Base-by-base conservation (phyloP, 164 flowering plant genomes). In the Kingdonia uniflora region DNA sequence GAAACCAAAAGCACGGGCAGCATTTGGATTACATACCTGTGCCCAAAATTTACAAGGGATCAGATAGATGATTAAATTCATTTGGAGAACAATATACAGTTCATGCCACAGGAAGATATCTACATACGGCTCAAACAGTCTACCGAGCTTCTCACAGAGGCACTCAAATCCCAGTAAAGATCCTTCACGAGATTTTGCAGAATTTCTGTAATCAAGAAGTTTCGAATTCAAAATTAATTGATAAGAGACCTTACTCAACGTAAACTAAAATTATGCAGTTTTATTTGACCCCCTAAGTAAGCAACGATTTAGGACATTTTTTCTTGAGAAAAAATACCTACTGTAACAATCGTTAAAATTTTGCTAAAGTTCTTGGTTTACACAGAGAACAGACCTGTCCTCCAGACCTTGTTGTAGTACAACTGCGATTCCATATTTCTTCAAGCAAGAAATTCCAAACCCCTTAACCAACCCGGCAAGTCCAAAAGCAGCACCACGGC, bases 401-500 rank as follows among this genome's bases (percentile, higher is more conserved):
- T 66, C 70, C 62, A 94, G 76, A 55, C 81, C 88, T 59, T 76
- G 81, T 38, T 66, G 71, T 44, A 94, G 61, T 23, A 60, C 72
- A 52, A 69, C 57, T 1, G 59, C 72, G 65, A 94, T 70, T 19
- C 83, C 84, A 76, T 81, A 78, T 63, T 83, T 89, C 84, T 87
- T 94, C 69, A 94, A 58, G 60, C 67, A 73, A 49, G 96, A 71
- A 51, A 94, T 76, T 57, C 99, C 85, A 67, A 89, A 81, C 55
- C 99, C 99, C 73, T 83, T 85, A 16, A 77, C 88, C 14, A 79
- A 80, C 49, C 99, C 99, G 60, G 99, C 95, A 59, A 89, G 85
- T 59, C 97, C 99, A 81, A 94, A 94, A 41, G 99, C 99, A 23
- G 99, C 99, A 58, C 99, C 99, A 61, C 99, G 92, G 13, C 99